Conservation (phyloP, 1,139 yeast genomes). For the Wickerhamomyces sp. region DNA sequence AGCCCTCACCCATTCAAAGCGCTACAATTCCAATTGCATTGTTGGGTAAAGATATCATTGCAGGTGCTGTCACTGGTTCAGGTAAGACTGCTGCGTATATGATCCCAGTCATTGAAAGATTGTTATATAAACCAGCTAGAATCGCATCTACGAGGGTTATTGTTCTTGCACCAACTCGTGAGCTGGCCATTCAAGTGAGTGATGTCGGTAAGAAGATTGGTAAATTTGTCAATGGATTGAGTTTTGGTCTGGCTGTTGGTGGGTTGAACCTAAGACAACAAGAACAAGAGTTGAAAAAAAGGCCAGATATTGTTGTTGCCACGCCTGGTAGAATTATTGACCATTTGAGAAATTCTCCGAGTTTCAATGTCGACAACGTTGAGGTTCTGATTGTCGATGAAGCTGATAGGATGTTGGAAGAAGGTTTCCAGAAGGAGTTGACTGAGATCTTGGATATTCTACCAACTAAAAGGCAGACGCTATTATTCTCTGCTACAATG, state of each 20-base stretch:
- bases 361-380: conserved; percentile 83
- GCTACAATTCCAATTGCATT: conserved; percentile 92
- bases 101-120: conserved; percentile 92
- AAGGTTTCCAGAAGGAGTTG: conserved; percentile 93
- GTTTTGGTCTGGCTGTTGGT: conserved; percentile 94
- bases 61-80: conserved; percentile 99
- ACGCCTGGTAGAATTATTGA: conserved; percentile 97
- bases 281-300: conserved; percentile 83
- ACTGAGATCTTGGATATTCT: conserved; percentile 82
- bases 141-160: conserved; percentile 85
- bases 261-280: conserved; percentile 93
- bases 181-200: conserved; percentile 90
- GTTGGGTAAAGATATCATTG: conserved; percentile 90
- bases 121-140: conserved; percentile 81
- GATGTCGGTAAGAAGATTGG: conserved; percentile 90
- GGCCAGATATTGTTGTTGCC: conserved; percentile 96
- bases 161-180: conserved; percentile 94
- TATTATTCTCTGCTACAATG: conserved; percentile 97
- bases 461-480: conserved; percentile 88
- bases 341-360: conserved; percentile 91
- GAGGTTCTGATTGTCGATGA: conserved; percentile 94
- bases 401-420: conserved; percentile 99
- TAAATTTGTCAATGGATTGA: conserved; percentile 65
- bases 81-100: conserved; percentile 99
- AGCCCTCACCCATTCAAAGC: conserved; percentile 91